Percentiles rank a stretch among this genome's conserved stretches.
Evolutionary conservation across 306 rosid species (phyloP).

Genomic region (Mimosa bimucronata): DNA sequence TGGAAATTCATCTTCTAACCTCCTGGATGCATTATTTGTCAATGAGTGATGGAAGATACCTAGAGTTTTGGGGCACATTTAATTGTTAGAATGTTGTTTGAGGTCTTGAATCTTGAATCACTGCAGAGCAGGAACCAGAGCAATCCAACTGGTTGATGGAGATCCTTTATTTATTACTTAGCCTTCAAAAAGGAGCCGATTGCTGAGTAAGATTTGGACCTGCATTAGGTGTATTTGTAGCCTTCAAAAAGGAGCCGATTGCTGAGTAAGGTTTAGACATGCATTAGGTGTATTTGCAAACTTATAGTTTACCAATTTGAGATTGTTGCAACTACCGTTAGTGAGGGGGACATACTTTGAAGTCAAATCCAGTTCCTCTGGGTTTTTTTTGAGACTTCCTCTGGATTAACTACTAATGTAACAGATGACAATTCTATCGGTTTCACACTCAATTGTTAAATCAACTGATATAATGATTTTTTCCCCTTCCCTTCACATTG

Average conservation of each 20-base stretch:
- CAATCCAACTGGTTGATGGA: neutral
- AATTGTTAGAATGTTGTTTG: slow-evolving; percentile 30
- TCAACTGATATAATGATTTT: slow-evolving; percentile 8
- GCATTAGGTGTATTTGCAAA: slow-evolving; percentile 31
- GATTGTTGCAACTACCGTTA: slow-evolving; percentile 31
- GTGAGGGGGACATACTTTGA: slow-evolving; percentile 24
- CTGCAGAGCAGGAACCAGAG: slow-evolving; percentile 21
- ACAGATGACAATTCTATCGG: neutral
- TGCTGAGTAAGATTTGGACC: slow-evolving; percentile 26
- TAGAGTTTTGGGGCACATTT: slow-evolving; percentile 26
- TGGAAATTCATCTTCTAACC: slow-evolving; percentile 72
- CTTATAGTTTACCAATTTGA: slow-evolving; percentile 20
- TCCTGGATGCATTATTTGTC: slow-evolving; percentile 73
- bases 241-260: slow-evolving; percentile 23
- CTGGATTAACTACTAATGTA: slow-evolving; percentile 18
- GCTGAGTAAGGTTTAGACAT: slow-evolving; percentile 25
- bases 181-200: slow-evolving; percentile 22
- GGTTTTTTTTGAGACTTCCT: too few species aligned
- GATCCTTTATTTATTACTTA: neutral
- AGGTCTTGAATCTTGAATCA: slow-evolving; percentile 27
- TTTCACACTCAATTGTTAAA: neutral
- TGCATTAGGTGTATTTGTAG: slow-evolving; percentile 26
- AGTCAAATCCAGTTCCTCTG: slow-evolving; percentile 26
- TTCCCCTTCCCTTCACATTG: neutral
- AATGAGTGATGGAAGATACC: slow-evolving; percentile 48